Base-by-base conservation (phyloP, 768 basidiomycete genomes). In the Serendipita indica region DNA sequence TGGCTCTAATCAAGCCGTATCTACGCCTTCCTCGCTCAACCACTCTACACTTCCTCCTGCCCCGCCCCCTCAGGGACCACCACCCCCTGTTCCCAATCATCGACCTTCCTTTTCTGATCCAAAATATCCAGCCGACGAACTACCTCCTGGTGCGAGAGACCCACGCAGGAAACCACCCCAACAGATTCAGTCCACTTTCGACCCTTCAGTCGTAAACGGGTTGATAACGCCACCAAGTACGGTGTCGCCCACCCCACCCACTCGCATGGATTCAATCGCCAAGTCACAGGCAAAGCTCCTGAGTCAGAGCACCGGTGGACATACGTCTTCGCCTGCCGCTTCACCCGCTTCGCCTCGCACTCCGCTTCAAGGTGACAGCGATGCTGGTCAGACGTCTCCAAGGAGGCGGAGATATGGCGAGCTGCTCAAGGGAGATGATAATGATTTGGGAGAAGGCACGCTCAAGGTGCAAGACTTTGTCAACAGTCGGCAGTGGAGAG, bases 271-370 rank as follows among this genome's bases (percentile, higher is more conserved):
- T 30, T 54, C 49, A 30, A 27, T 54, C 20, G 22, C 49, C 2
- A 54, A 30, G 30, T 54, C 49, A 10, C 49, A 54, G 32, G 49
- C 49, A 20, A 54, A 54, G 30, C 25, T 54, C 22, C 49, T 54
- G 7, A 30, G 49, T 18, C 49, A 54, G 32, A 54, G 49, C 30
- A 28, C 16, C 32, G 25, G 49, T 30, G 49, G 22, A 25, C 49
- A 54, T 54, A 25, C 49, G 7, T 12, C 25, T 22, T 54, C 49
- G 12, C 49, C 49, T 18, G 49, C 49, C 12, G 49, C 49, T 7
- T 54, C 49, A 20, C 49, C 49, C 3, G 49, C 49, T 54, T 54
- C 49, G 10, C 49, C 49, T 22, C 49, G 49, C 32, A 54, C 49
- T 7, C 49, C 49, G n/a, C 32, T 54, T 10, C 49, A 28, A 7